Percentiles rank a stretch among this genome's conserved stretches.
phyloP scores from a whole-genome alignment of 306 rosid genomes.

The Prinsepia uniflora region DNA sequence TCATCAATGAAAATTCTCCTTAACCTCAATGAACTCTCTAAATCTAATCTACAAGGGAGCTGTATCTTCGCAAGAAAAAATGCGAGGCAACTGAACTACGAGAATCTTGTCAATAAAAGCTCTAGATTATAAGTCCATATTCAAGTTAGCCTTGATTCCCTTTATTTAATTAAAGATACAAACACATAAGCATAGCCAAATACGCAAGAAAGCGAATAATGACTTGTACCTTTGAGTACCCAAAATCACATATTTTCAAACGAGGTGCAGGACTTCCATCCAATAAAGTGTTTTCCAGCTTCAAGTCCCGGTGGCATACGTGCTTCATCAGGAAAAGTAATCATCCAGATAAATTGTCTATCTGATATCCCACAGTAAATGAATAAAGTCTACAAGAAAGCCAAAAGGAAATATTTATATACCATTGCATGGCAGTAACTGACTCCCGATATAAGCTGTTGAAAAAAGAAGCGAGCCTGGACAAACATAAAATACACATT shows the following conservation, averaged over 20 bases:
- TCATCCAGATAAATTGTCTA: not conserved
- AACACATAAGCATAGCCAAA: conserved; percentile 16
- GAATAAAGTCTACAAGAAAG: not conserved
- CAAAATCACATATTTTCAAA: conserved; percentile 94
- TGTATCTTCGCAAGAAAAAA: not conserved
- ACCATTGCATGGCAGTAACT: conserved; percentile 95
- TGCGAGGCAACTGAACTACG: not conserved
- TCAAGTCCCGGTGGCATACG: conserved; percentile 95
- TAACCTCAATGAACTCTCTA: not conserved
- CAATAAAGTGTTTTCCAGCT: conserved; percentile 88
- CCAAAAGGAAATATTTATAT: conserved; percentile 21
- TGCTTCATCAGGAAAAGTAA: conserved; percentile 54
- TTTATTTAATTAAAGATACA: not conserved
- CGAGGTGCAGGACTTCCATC: conserved; percentile 88
- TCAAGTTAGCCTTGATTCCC: not conserved
- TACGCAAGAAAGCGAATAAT: conserved; percentile 12
- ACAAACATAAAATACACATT: conserved; percentile 32
- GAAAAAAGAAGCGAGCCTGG: conserved; percentile 97
- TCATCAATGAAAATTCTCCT: not conserved
- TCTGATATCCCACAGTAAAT: conserved; percentile 4
- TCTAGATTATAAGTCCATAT: not conserved
- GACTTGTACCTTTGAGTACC: conserved; percentile 73
- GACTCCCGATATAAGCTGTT: conserved; percentile 95
- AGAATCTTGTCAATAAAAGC: not conserved
- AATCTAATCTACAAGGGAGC: not conserved